These are phyloP conservation scores for Pyrenopolyporus hunteri DNA, from an alignment of 495 filamentous ascomycete genomes.

Conservation along the genomic window DNA sequence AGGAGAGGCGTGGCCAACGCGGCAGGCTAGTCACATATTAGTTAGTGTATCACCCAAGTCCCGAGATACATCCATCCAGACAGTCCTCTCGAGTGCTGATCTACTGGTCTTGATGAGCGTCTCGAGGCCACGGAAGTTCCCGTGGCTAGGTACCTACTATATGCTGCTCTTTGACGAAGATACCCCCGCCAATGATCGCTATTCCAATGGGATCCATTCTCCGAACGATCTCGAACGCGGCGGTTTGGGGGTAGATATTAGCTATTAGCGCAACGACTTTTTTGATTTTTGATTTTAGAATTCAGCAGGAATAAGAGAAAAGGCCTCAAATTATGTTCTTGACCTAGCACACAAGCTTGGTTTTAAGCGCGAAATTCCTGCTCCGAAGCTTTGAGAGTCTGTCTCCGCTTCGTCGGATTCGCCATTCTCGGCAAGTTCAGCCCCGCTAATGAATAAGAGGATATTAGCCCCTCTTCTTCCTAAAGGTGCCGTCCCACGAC, in stretches of 20 bases:
- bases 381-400: background rate
- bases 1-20: constrained; percentile 54
- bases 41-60: constrained; percentile 19
- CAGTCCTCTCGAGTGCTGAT: background rate
- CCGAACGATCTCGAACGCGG: background rate
- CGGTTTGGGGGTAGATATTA: background rate
- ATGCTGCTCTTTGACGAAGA: constrained; percentile 53
- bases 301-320: background rate
- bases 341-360: background rate
- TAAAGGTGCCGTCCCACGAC: no score
- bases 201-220: constrained; percentile 58
- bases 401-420: constrained; percentile 12
- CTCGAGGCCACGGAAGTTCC: background rate
- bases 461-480: background rate
- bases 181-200: constrained; percentile 72
- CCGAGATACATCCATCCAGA: constrained; percentile 8
- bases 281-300: background rate
- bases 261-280: background rate
- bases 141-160: constrained; percentile 40
- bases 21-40: constrained; percentile 50
- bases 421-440: constrained; percentile 6
- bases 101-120: no score
- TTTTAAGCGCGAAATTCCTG: background rate
- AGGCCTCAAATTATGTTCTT: background rate
- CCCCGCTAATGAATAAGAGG: constrained; percentile 7